Base-by-base conservation (phyloP, 2,329 filamentous ascomycete genomes). In the Ascochyta clinopodiicola region DNA sequence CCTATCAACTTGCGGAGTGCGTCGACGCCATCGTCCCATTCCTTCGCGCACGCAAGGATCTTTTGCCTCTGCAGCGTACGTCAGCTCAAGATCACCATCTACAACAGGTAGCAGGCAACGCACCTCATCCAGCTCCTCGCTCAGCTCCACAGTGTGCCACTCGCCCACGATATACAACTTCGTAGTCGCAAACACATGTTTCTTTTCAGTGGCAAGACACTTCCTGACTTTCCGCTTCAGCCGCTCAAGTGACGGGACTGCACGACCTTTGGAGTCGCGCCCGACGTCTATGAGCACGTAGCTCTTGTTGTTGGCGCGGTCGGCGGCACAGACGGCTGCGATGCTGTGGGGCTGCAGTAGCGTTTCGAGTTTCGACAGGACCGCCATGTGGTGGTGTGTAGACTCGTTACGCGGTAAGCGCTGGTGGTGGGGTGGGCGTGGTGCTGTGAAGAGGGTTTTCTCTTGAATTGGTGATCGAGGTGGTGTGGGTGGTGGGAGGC, bases 161-260 rank as follows among this genome's bases (percentile, higher is more conserved):
- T 64, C 59, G 6, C 71, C 71, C 1, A 67, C 25, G 17, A 74
- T 46, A 37, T 72, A 68, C 5, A 73, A 42, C 48, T 70, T 71
- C 2, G 54, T 70, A 0, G 56, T 52, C 9, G 37, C 25, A 31
- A 27, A 35, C 12, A 37, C 6, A 2, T 10, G 19, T 12, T 57
- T 42, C 2, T 45, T n/a, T 19, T 51, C 32, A 1, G 58, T 40
- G 15, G 50, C 25, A 4, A 64, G 27, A 6, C 51, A 54, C 22
- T 43, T 12, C 4, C 62, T 47, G 7, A 69, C 46, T 1, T 49
- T 36, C 2, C 50, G 19, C 15, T 21, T 29, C 0, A 69, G 29
- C 31, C 56, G 51, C 24, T 55, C 39, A 6, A 64, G 44, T 12
- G 68, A 69, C 2, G 43, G 45, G 8, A 59, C 49, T 2, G 32